These are phyloP conservation scores for Botryococcus braunii DNA, from an alignment of 163 green algal genomes.

Conservation along the genomic window DNA sequence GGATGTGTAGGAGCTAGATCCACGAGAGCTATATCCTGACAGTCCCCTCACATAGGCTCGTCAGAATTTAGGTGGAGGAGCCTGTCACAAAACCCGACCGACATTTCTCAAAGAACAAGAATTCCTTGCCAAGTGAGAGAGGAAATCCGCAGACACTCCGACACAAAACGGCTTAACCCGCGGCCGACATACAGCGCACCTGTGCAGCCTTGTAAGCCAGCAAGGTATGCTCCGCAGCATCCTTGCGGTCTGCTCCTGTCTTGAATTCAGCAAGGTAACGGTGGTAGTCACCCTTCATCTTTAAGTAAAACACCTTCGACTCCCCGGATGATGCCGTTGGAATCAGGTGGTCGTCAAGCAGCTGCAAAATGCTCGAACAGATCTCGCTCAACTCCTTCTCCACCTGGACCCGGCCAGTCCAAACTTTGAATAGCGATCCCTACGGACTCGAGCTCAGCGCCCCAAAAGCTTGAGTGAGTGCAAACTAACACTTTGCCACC, in stretches of 20 bases:
- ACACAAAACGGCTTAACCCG: no score
- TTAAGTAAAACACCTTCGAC: conserved; percentile 96
- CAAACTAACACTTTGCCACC: no score
- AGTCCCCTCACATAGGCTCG: no score
- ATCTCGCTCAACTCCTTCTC: conserved; percentile 96
- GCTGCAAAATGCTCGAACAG: conserved; percentile 86
- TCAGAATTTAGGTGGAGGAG: no score
- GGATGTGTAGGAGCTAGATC: conserved; percentile 96
- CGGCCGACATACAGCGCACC: conserved; percentile 32
- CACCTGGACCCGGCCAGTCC: conserved; percentile 56
- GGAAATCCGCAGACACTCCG: no score
- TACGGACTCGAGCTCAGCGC: no score
- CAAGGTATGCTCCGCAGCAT: conserved; percentile 93
- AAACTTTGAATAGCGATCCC: no score
- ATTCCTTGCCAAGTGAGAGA: no score
- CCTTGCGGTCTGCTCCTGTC: conserved; percentile 85
- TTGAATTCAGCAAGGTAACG: conserved; percentile 99
- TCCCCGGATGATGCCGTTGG: conserved; percentile 85
- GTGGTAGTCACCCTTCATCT: conserved; percentile 95
- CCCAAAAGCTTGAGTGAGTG: no score
- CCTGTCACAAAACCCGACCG: no score
- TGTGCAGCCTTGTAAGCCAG: conserved; percentile 96
- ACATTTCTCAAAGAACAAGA: no score
- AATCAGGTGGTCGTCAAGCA: conserved; percentile 97
- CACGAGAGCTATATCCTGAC: conserved; percentile 93